These are phyloP conservation scores for Mycena floridula DNA, from an alignment of 768 basidiomycete species.

Conservation along the genomic window DNA sequence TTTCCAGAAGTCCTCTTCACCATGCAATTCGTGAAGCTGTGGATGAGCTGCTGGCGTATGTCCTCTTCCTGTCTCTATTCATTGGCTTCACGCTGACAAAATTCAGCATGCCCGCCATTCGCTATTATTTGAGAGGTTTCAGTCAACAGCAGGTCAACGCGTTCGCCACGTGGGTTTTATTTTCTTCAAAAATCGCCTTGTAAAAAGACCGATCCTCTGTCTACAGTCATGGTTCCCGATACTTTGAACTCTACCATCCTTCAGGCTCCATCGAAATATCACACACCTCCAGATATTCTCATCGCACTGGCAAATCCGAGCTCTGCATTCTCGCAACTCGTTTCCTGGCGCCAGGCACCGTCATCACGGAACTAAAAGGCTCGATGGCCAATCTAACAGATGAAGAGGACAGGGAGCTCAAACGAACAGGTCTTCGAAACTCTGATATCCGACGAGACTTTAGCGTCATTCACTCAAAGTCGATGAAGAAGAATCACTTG, in stretches of 20 bases:
- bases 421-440: constrained; percentile 72
- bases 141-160: constrained; percentile 85
- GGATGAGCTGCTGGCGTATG: constrained; percentile 72
- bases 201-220: too few relatives aligned
- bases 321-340: constrained; percentile 83
- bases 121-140: constrained; percentile 70
- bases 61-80: constrained; percentile 20
- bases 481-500: constrained; percentile 88
- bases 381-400: constrained; percentile 86
- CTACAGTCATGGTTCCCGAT: constrained; percentile 77
- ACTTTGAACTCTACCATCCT: constrained; percentile 83
- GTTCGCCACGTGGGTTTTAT: constrained; percentile 76
- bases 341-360: constrained; percentile 55
- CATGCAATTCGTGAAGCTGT: constrained; percentile 66
- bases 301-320: constrained; percentile 84
- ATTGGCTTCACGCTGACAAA: constrained; percentile 16
- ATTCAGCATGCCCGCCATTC: constrained; percentile 63
- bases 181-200: too few relatives aligned
- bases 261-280: constrained; percentile 82
- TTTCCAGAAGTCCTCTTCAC: constrained; percentile 46
- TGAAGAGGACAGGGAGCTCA: constrained; percentile 81
- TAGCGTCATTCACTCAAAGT: constrained; percentile 86
- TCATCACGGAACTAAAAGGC: constrained; percentile 83
- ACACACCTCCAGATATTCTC: constrained; percentile 82
- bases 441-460: constrained; percentile 81